Evolutionary conservation across 2,329 filamentous ascomycete species (phyloP).

Genomic region (Talaromyces sp.): DNA sequence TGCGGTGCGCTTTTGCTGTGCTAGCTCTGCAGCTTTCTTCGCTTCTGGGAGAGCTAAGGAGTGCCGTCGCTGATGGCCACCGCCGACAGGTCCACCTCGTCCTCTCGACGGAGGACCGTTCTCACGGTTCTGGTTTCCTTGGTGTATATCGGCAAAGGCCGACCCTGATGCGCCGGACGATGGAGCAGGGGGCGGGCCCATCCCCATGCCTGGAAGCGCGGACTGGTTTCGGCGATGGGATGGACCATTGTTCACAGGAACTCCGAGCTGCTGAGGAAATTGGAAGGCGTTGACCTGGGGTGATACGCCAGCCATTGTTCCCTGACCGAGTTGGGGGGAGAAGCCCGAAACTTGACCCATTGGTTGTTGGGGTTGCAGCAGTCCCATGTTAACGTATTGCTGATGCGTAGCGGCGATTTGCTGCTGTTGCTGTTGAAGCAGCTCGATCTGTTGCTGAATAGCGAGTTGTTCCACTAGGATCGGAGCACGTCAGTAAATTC

Average conservation of each 20-base stretch:
- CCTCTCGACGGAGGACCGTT: constrained; percentile 67
- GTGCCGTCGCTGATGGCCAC: constrained; percentile 88
- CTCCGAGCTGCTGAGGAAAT: constrained; percentile 59
- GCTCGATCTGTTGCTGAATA: constrained; percentile 96
- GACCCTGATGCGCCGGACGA: constrained; percentile 83
- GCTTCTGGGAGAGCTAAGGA: constrained; percentile 92
- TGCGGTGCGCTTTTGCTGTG: constrained; percentile 93
- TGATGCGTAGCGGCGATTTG: constrained; percentile 95
- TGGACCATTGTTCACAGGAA: constrained; percentile 71
- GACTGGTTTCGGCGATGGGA: constrained; percentile 98
- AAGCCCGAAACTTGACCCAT: constrained; percentile 68
- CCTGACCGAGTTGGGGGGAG: constrained; percentile 64
- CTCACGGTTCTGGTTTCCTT: constrained; percentile 66
- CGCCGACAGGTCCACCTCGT: constrained; percentile 64
- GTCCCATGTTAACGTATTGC: constrained; percentile 96
- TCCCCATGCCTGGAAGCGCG: constrained; percentile 84
- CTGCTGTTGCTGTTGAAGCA: constrained; percentile 95
- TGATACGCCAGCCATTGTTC: constrained; percentile 66
- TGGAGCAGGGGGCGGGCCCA: constrained; percentile 88
- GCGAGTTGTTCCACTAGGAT: constrained; percentile 86
- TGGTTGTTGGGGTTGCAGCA: constrained; percentile 81
- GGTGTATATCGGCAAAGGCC: constrained; percentile 60
- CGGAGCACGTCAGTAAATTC: constrained; percentile 38
- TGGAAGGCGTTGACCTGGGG: constrained; percentile 78
- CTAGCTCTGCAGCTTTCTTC: constrained; percentile 93